These are phyloP conservation scores for Elsinoe necatrix DNA, from an alignment of 2,329 filamentous ascomycete genomes.

Conservation along the genomic window DNA sequence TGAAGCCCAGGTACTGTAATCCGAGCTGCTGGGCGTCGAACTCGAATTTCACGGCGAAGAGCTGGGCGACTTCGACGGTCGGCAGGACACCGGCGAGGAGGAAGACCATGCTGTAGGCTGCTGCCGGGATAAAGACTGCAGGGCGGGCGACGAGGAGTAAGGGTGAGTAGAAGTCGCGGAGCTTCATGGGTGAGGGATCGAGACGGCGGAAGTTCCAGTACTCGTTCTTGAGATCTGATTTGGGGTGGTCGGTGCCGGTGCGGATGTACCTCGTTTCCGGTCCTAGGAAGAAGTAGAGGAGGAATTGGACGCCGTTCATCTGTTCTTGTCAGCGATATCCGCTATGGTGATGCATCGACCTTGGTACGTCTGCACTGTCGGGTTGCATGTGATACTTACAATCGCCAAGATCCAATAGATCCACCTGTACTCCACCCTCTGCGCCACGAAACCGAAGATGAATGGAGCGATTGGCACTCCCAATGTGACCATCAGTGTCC, in stretches of 20 bases:
- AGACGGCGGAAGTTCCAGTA: constrained; percentile 39
- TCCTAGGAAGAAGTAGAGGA: constrained; percentile 46
- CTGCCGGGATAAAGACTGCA: constrained; percentile 42
- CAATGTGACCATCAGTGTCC: constrained; percentile 45
- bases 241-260: constrained; percentile 27
- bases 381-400: constrained; percentile 26
- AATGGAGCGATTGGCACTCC: constrained; percentile 37
- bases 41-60: constrained; percentile 46
- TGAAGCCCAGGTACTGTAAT: constrained; percentile 47
- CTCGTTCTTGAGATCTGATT: constrained; percentile 35
- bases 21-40: constrained; percentile 50
- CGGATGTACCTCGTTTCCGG: constrained; percentile 47
- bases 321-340: no score
- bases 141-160: constrained; percentile 38
- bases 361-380: not conserved
- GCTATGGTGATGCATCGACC: no score
- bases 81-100: constrained; percentile 44
- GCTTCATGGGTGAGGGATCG: constrained; percentile 41
- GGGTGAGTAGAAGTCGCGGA: constrained; percentile 44
- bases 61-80: constrained; percentile 50
- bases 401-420: constrained; percentile 51
- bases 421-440: constrained; percentile 47
- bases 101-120: constrained; percentile 49
- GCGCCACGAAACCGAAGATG: constrained; percentile 38
- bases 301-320: constrained; percentile 47